phyloP scores from a whole-genome alignment of 306 rosid genomes.

The Rubus idaeus region DNA sequence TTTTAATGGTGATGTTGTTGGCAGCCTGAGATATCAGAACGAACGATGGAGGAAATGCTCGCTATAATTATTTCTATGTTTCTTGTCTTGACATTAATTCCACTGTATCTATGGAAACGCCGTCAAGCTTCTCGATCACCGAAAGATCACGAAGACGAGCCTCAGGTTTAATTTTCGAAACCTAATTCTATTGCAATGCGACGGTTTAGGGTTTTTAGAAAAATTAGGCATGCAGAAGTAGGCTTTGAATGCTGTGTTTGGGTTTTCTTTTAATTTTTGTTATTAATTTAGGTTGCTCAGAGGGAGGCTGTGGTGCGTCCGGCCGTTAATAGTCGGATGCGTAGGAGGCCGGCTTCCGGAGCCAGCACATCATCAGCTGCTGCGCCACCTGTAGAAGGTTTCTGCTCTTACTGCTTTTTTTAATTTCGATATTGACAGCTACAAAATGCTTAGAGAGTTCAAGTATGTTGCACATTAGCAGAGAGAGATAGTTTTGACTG shows the following conservation, averaged over 20 bases:
- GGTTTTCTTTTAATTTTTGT: neutral
- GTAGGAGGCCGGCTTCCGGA: slow-evolving; percentile 81
- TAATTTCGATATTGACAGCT: neutral
- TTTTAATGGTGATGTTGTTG: neutral
- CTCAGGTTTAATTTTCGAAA: slow-evolving; percentile 51
- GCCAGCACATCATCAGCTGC: slow-evolving; percentile 76
- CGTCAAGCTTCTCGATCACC: slow-evolving; percentile 51
- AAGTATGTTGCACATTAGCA: neutral
- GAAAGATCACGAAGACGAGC: slow-evolving; percentile 50
- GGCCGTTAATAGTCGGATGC: slow-evolving; percentile 65
- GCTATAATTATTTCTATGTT: slow-evolving; percentile 60
- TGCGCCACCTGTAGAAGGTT: slow-evolving; percentile 63
- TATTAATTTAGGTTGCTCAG: slow-evolving; percentile 54
- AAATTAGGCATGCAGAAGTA: neutral
- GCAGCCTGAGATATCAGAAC: slow-evolving; percentile 5
- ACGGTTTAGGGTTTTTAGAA: neutral
- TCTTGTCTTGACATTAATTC: slow-evolving; percentile 56
- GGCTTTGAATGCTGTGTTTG: neutral
- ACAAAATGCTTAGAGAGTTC: neutral
- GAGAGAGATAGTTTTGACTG: neutral
- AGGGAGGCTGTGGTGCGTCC: slow-evolving; percentile 78
- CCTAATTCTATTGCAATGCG: neutral
- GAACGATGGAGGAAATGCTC: slow-evolving; percentile 65
- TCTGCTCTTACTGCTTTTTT: neutral
- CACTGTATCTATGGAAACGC: slow-evolving; percentile 85